These are phyloP conservation scores for Calocera viscosa DNA, from an alignment of 768 basidiomycete genomes.

Conservation along the genomic window DNA sequence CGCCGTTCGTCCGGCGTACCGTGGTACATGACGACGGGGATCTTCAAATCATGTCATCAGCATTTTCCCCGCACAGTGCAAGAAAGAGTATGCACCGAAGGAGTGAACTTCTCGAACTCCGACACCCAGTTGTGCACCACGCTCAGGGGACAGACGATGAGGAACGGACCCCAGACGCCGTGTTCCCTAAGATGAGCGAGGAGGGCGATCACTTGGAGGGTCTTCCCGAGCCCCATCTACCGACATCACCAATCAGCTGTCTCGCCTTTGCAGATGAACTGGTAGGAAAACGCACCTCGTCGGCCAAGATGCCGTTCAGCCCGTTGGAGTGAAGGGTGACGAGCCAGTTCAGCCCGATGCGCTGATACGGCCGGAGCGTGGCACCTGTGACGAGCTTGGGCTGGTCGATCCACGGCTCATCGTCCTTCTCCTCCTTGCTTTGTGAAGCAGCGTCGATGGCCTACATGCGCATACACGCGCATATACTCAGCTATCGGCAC, in stretches of 20 bases:
- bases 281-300: conserved; percentile 26
- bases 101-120: conserved; percentile 77
- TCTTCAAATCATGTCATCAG: conserved; percentile 39
- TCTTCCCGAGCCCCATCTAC: conserved; percentile 36
- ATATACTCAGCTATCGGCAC: background rate
- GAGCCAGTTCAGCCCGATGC: conserved; percentile 23
- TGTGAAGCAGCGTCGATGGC: conserved; percentile 8
- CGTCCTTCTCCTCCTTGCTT: conserved; percentile 8
- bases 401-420: conserved; percentile 18
- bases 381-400: conserved; percentile 31
- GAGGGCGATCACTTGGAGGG: conserved; percentile 89
- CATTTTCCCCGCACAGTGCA: conserved; percentile 3
- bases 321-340: conserved; percentile 23
- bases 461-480: background rate
- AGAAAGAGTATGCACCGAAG: conserved; percentile 38
- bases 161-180: conserved; percentile 57
- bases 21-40: conserved; percentile 84
- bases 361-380: conserved; percentile 29
- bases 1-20: conserved; percentile 72
- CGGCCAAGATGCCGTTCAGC: conserved; percentile 24
- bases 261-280: background rate
- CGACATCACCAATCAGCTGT: conserved; percentile 7
- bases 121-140: conserved; percentile 85
- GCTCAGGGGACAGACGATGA: conserved; percentile 85
- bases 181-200: conserved; percentile 77